A percentile compares a stretch with the other conserved stretches of the same genome.
These are phyloP conservation scores for Heritiera littoralis DNA, from an alignment of 345 rosid genomes.

Conservation along the genomic window DNA sequence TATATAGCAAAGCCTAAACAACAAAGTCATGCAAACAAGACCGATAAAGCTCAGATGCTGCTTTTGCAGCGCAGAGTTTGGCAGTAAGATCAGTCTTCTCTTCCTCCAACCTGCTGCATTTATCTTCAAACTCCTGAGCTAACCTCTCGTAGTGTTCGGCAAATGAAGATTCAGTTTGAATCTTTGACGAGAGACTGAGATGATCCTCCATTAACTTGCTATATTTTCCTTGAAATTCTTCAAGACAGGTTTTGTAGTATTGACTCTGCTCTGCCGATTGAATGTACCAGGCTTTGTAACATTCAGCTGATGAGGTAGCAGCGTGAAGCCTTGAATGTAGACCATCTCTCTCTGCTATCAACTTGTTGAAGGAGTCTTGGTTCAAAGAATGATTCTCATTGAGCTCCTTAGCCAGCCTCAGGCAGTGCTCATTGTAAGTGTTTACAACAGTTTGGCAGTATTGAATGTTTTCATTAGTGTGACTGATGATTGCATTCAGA, in stretches of 20 bases:
- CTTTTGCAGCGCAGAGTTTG: conserved; percentile 4
- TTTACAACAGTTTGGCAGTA: neutral
- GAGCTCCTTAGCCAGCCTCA: neutral
- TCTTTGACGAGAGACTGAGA: neutral
- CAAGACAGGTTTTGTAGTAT: neutral
- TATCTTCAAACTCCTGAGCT: neutral
- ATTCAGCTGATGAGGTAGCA: neutral
- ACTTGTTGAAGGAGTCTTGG: neutral
- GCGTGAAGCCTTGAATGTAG: neutral
- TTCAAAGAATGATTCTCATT: neutral
- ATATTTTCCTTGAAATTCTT: neutral
- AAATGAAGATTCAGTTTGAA: neutral
- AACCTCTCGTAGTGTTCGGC: neutral
- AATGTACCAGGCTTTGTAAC: neutral
- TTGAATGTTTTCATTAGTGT: neutral
- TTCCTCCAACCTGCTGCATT: conserved; percentile 13
- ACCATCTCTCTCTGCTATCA: neutral
- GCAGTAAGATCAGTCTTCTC: conserved; percentile 14
- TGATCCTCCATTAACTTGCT: conserved; percentile 9
- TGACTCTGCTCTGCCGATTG: neutral
- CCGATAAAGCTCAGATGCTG: conserved; percentile 1
- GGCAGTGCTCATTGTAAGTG: neutral
- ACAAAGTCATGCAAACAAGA: neutral
- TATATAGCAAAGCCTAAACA: neutral
- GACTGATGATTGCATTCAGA: neutral